phyloP scores from a whole-genome alignment of 2,329 filamentous ascomycete genomes.

The Dactylellina leptospora region DNA sequence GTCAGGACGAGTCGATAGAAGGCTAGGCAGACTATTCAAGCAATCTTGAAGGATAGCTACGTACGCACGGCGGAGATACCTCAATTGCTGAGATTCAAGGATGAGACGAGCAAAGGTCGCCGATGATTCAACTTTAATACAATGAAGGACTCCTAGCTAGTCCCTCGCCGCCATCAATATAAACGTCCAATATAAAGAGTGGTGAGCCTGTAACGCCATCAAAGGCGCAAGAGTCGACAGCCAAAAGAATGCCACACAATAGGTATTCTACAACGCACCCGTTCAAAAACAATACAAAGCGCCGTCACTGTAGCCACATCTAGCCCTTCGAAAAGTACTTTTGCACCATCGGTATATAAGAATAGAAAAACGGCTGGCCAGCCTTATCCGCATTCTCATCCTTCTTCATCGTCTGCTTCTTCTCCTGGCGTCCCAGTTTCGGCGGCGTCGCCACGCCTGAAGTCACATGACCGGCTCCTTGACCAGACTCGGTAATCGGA shows the following conservation, averaged over 20 bases:
- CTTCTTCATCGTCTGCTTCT: not conserved
- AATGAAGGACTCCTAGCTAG: too few relatives aligned
- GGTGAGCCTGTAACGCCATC: too few relatives aligned
- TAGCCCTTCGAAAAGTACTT: constrained; percentile 37
- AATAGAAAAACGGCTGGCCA: constrained; percentile 12
- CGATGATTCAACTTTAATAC: too few relatives aligned
- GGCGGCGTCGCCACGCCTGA: constrained; percentile 43
- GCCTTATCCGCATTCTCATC: not conserved
- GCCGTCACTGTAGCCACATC: not conserved
- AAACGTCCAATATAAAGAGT: not conserved
- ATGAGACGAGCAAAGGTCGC: too few relatives aligned
- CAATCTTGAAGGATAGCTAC: too few relatives aligned
- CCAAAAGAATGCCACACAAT: not conserved
- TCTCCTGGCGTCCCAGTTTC: constrained; percentile 14
- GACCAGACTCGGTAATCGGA: constrained; percentile 17
- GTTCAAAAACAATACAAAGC: not conserved
- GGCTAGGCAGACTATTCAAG: too few relatives aligned
- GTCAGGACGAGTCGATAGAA: too few relatives aligned
- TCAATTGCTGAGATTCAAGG: too few relatives aligned
- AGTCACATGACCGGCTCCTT: constrained; percentile 38
- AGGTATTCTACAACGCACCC: too few relatives aligned
- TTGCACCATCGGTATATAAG: constrained; percentile 35
- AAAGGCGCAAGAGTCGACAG: too few relatives aligned
- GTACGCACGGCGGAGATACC: too few relatives aligned
- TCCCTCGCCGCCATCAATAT: not conserved